phyloP scores from a whole-genome alignment of 2,329 filamentous ascomycete genomes.

The Penicillium palitans region DNA sequence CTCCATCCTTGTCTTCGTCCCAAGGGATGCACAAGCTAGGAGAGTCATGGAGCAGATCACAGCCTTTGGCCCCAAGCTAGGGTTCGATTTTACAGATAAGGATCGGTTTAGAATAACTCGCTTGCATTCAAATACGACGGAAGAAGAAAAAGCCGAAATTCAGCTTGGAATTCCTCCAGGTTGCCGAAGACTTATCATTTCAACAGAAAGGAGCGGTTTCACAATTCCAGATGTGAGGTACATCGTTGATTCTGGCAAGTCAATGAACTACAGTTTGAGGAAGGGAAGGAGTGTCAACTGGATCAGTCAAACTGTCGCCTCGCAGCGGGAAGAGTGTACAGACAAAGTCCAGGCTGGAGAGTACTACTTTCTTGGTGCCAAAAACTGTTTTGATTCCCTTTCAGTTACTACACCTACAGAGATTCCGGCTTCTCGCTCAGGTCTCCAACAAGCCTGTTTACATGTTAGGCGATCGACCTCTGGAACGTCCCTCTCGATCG shows the following conservation, averaged over 20 bases:
- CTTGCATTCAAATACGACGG: constrained; percentile 45
- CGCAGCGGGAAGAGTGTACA: constrained; percentile 53
- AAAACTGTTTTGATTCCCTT: constrained; percentile 37
- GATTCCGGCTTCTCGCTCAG: constrained; percentile 43
- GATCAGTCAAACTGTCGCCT: constrained; percentile 50
- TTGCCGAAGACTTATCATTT: constrained; percentile 51
- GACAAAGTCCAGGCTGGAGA: constrained; percentile 51
- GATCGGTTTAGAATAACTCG: constrained; percentile 46
- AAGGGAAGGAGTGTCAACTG: constrained; percentile 41
- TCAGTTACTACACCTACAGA: constrained; percentile 33
- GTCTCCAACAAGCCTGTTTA: constrained; percentile 49
- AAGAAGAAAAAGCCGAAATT: not conserved
- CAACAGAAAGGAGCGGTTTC: constrained; percentile 54
- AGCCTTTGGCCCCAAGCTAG: constrained; percentile 25
- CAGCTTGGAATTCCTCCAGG: constrained; percentile 35
- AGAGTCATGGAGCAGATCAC: constrained; percentile 34
- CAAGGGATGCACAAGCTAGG: constrained; percentile 46
- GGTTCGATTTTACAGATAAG: constrained; percentile 44
- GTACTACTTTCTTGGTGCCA: constrained; percentile 52
- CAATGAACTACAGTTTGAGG: constrained; percentile 38
- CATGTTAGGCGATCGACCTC: constrained; percentile 44
- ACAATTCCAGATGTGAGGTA: constrained; percentile 55
- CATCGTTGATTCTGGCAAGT: constrained; percentile 52
- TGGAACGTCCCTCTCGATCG: constrained; percentile 35
- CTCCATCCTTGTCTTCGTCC: constrained; percentile 52